phyloP scores from a whole-genome alignment of 2,329 filamentous ascomycete genomes.

The Ascochyta lentis region DNA sequence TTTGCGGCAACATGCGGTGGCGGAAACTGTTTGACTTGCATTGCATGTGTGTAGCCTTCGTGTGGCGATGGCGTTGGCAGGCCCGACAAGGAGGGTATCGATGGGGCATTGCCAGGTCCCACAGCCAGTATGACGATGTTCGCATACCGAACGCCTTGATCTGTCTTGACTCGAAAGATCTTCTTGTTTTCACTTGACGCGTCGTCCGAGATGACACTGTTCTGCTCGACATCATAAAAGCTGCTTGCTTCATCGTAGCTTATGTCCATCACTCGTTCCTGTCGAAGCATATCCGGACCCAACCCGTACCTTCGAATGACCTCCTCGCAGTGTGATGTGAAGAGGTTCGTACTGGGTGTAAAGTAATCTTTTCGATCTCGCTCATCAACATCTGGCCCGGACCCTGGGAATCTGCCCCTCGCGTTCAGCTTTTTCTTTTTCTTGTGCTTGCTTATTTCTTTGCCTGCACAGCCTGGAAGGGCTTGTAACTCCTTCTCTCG shows the following conservation, averaged over 20 bases:
- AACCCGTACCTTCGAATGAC: conserved; percentile 56
- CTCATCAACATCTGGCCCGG: conserved; percentile 52
- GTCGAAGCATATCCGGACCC: conserved; percentile 61
- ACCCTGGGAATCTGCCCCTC: conserved; percentile 50
- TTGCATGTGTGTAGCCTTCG: conserved; percentile 67
- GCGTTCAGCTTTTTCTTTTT: conserved; percentile 66
- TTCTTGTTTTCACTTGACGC: conserved; percentile 51
- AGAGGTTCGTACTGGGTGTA: conserved; percentile 50
- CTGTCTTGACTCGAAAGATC: conserved; percentile 70
- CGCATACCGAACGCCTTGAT: conserved; percentile 62
- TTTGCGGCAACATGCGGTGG: conserved; percentile 60
- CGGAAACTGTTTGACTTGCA: conserved; percentile 67
- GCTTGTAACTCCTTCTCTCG: conserved; percentile 71
- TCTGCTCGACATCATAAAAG: conserved; percentile 27
- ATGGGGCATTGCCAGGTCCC: conserved; percentile 66
- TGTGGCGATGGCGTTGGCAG: conserved; percentile 43
- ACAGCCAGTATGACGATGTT: conserved; percentile 73
- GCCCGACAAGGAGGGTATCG: conserved; percentile 56
- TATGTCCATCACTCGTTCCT: conserved; percentile 68
- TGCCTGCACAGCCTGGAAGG: conserved; percentile 76
- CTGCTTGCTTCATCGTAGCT: conserved; percentile 60
- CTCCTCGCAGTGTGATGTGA: conserved; percentile 51
- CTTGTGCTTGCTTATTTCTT: conserved; percentile 79
- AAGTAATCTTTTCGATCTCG: conserved; percentile 57
- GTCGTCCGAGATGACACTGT: conserved; percentile 28